Evolutionary conservation across 495 filamentous ascomycete species (phyloP), one percentile per base, ranked within the genome.

Genomic region (Usnea hakonensis): DNA sequence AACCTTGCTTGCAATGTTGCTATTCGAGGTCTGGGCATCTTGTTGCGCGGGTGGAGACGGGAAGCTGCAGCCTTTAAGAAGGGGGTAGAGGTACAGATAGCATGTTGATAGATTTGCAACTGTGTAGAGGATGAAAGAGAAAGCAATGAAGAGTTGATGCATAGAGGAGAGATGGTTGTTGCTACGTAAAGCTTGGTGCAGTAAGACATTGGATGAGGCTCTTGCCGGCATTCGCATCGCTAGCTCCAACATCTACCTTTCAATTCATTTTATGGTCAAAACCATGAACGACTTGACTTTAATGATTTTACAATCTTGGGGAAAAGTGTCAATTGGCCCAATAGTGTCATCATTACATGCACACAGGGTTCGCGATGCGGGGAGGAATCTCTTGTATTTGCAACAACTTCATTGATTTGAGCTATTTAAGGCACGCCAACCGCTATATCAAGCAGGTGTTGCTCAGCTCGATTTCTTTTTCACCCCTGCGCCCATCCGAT

Each of bases 31-130:
- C 26, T 48, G 60, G 30, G n/a, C 30, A 19, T 38, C 40, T 23
- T 57, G 50, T 38, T 63, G 60, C 5, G 59, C 69, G 30, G 48
- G 28, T 32, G 48, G 48, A 52, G 48, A 32, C 13, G 90, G 89
- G 74, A 97, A 97, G 50, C 83, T 84, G 79, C 94, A 98, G 69
- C 81, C 79, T 60, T 85, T 82, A 69, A 96, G 85, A 65, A 90
- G 69, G 5, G 94, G 93, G 76, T 95, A 98, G 64, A 91, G 78
- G 75, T 97, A 96, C 57, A 98, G 81, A 74, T 90, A 93, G 63
- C 85, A 60, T 59, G 87, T 90, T 64, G 80, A 79, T 60, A 83
- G 72, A 60, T 93, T 65, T 58, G 60, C 54, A 16, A 62, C 37
- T 13, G 54, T 35, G 54, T 48, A 57, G 37, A 62, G 40, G 40